Evolutionary conservation across 2,329 filamentous ascomycete species (phyloP).

Genomic region (Alternaria sp.): DNA sequence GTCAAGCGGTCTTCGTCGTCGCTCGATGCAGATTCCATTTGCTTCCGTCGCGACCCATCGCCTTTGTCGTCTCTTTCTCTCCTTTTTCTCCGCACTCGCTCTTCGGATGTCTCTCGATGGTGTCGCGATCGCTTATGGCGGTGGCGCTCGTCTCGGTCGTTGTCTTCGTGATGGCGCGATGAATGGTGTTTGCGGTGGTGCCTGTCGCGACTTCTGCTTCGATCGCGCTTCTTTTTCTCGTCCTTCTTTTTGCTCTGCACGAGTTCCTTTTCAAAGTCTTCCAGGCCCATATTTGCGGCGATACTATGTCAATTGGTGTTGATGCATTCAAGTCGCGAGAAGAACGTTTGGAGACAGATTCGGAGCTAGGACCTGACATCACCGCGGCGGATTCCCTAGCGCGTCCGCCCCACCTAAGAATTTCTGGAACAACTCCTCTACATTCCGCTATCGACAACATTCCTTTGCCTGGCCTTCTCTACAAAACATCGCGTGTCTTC

Average conservation of each 20-base stretch:
- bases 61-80: conserved; percentile 46
- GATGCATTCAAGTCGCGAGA: conserved; percentile 10
- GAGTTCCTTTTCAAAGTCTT: conserved; percentile 81
- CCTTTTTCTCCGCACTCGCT: conserved; percentile 57
- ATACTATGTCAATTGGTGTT: background rate
- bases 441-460: conserved; percentile 11
- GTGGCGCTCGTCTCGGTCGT: conserved; percentile 60
- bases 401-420: conserved; percentile 46
- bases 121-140: conserved; percentile 71
- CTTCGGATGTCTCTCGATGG: conserved; percentile 54
- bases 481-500: background rate
- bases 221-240: conserved; percentile 56
- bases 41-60: conserved; percentile 48
- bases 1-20: conserved; percentile 47
- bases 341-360: conserved; percentile 23
- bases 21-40: conserved; percentile 45
- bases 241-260: conserved; percentile 70
- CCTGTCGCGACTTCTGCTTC: conserved; percentile 54
- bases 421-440: conserved; percentile 30
- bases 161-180: conserved; percentile 56
- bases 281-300: conserved; percentile 61
- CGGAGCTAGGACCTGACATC: conserved; percentile 40
- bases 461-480: conserved; percentile 10
- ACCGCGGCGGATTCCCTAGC: conserved; percentile 29
- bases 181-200: conserved; percentile 55